A percentile compares a stretch with the other conserved stretches of the same genome.
These are phyloP conservation scores for Lolium rigidum DNA, from an alignment of 176 grass and related monocot species.

Conservation along the genomic window DNA sequence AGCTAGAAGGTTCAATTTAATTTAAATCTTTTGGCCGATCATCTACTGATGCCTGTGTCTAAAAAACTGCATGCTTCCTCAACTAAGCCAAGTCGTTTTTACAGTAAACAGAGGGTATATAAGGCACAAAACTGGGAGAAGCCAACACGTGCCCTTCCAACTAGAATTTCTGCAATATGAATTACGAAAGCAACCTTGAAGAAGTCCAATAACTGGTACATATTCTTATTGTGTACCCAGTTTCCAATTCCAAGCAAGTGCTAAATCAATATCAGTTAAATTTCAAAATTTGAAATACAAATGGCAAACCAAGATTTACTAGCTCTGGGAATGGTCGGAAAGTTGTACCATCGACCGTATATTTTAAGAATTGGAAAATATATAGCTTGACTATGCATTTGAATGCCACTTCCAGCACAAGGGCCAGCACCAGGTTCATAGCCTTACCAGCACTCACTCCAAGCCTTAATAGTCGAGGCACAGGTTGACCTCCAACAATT, in stretches of 20 bases:
- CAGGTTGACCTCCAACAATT: slow-evolving; percentile 12
- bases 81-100: slow-evolving; percentile 23
- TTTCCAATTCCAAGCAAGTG: neutral
- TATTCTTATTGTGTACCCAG: neutral
- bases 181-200: slow-evolving; percentile 1
- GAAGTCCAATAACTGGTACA: slow-evolving; percentile 10
- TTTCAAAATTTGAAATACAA: slow-evolving; percentile 10
- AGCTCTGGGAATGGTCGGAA: neutral
- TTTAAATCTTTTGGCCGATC: neutral
- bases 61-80: neutral
- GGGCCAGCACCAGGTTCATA: neutral
- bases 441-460: neutral
- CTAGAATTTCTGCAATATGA: slow-evolving; percentile 17
- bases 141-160: slow-evolving; percentile 8
- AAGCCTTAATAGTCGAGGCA: neutral
- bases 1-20: neutral
- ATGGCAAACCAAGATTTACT: neutral
- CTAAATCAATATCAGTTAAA: neutral
- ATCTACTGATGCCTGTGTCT: neutral
- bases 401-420: slow-evolving; percentile 1
- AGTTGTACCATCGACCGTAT: neutral
- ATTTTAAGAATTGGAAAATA: slow-evolving; percentile 5
- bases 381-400: slow-evolving; percentile 16
- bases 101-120: slow-evolving; percentile 6
- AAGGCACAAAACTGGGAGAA: neutral